Conservation (phyloP, 1,284 basidiomycete species). For the Salmacisia buchloeana region DNA sequence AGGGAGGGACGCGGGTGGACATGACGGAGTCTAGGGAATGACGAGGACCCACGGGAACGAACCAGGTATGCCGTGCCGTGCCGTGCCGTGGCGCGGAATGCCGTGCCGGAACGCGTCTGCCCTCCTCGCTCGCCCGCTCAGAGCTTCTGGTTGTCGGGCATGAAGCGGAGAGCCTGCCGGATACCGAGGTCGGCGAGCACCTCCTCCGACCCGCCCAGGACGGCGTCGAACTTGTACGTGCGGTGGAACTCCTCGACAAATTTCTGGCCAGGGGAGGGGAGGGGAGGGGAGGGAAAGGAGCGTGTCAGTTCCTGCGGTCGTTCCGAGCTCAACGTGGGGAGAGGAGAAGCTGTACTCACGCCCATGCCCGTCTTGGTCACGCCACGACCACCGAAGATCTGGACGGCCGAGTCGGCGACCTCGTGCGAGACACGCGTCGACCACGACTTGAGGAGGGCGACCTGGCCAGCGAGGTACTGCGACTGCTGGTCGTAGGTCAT, state of each 20-base stretch:
- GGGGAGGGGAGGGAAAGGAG: too few relatives aligned
- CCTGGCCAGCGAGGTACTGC: slow-evolving; percentile 58
- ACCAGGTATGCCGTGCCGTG: too few relatives aligned
- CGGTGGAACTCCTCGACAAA: slow-evolving; percentile 56
- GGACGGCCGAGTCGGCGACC: slow-evolving; percentile 69
- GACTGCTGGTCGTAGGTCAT: slow-evolving; percentile 68
- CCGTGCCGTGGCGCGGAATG: too few relatives aligned
- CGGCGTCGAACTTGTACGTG: slow-evolving; percentile 63
- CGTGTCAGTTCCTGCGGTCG: too few relatives aligned
- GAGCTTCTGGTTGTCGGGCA: slow-evolving; percentile 39
- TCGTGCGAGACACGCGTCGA: slow-evolving; percentile 47
- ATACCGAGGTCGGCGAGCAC: slow-evolving; percentile 57
- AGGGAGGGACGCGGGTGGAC: too few relatives aligned
- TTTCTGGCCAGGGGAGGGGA: slow-evolving; percentile 26
- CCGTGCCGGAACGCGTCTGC: too few relatives aligned
- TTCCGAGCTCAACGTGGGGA: too few relatives aligned
- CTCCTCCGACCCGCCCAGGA: slow-evolving; percentile 51
- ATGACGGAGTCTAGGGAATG: too few relatives aligned
- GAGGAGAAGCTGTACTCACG: not conserved
- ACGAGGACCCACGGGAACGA: too few relatives aligned
- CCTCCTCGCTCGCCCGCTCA: too few relatives aligned
- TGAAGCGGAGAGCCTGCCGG: slow-evolving; percentile 52
- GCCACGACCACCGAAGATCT: slow-evolving; percentile 67
- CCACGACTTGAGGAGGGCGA: slow-evolving; percentile 66
- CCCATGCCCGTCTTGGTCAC: slow-evolving; percentile 64